Evolutionary conservation across 495 filamentous ascomycete genomes (phyloP).

Genomic region (Aspergillus incahuasiensis): DNA sequence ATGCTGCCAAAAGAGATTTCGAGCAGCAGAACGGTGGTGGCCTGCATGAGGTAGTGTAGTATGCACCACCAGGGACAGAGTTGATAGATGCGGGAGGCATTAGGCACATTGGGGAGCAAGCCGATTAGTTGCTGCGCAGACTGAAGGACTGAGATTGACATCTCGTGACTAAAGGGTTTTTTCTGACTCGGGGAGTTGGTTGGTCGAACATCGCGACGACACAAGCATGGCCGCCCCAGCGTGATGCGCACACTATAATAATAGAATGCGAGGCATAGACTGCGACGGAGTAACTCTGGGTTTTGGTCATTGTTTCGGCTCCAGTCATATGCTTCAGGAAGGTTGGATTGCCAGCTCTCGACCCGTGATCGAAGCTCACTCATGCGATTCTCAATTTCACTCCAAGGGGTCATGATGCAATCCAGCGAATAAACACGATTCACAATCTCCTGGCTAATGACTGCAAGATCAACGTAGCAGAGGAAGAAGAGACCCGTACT

Average conservation of each 20-base stretch:
- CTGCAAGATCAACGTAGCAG: slow-evolving; percentile 45
- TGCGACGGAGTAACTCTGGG: slow-evolving; percentile 33
- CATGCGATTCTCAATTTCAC: slow-evolving; percentile 55
- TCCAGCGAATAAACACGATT: slow-evolving; percentile 56
- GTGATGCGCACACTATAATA: slow-evolving; percentile 59
- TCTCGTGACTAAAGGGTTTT: slow-evolving; percentile 50
- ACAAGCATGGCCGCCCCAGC: slow-evolving; percentile 60
- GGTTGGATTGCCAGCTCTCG: slow-evolving; percentile 48
- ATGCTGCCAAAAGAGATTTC: slow-evolving; percentile 55
- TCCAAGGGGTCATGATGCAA: slow-evolving; percentile 51
- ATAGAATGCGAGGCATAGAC: slow-evolving; percentile 50
- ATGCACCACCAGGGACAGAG: slow-evolving; percentile 62
- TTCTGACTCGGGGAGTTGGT: slow-evolving; percentile 17
- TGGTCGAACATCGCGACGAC: slow-evolving; percentile 50
- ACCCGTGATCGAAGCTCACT: slow-evolving; percentile 46
- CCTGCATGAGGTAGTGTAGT: slow-evolving; percentile 63
- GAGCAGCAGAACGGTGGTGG: slow-evolving; percentile 55
- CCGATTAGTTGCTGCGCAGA: slow-evolving; percentile 51
- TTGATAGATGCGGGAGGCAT: slow-evolving; percentile 47
- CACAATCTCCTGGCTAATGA: slow-evolving; percentile 52
- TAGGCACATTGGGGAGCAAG: slow-evolving; percentile 47
- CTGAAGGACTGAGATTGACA: slow-evolving; percentile 50
- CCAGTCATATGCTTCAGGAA: slow-evolving; percentile 52
- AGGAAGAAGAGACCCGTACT: slow-evolving; percentile 46
- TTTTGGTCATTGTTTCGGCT: slow-evolving; percentile 30